A percentile compares a stretch with the other conserved stretches of the same genome.
These are phyloP conservation scores for Phytophthora hibernalis DNA, from an alignment of 352 stramenopile genomes.

Conservation along the genomic window DNA sequence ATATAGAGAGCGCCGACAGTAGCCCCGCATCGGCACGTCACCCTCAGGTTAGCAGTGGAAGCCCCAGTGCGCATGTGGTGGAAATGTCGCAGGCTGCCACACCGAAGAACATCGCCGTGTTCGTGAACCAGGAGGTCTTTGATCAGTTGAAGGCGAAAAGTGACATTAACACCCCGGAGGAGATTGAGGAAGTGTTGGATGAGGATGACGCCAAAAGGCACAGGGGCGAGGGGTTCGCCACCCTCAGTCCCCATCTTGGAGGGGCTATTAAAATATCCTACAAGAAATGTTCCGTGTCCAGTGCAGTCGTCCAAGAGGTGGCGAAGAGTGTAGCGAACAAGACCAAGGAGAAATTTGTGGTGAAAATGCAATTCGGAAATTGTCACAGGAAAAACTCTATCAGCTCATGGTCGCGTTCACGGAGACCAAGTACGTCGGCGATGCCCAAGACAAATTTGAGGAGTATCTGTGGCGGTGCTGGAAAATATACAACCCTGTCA, in stretches of 20 bases:
- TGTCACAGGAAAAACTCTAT: too few species aligned
- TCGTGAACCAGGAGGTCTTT: not conserved
- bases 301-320: not conserved
- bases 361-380: too few species aligned
- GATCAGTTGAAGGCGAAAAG: not conserved
- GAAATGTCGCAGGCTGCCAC: not conserved
- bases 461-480: slow-evolving; percentile 22
- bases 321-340: not conserved
- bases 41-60: too few species aligned
- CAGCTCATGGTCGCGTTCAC: too few species aligned
- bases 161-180: not conserved
- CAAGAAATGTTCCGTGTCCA: not conserved
- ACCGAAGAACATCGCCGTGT: not conserved
- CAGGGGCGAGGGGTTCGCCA: not conserved
- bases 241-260: not conserved
- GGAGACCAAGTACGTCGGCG: slow-evolving; percentile 9
- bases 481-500: not conserved
- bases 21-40: too few species aligned
- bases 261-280: not conserved
- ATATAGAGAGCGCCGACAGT: too few species aligned
- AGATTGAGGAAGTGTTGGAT: not conserved
- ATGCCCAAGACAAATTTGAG: slow-evolving; percentile 6
- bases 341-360: not conserved
- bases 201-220: not conserved
- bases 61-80: too few species aligned